phyloP scores from a whole-genome alignment of 2,329 filamentous ascomycete species.

The Penicillium freii region DNA sequence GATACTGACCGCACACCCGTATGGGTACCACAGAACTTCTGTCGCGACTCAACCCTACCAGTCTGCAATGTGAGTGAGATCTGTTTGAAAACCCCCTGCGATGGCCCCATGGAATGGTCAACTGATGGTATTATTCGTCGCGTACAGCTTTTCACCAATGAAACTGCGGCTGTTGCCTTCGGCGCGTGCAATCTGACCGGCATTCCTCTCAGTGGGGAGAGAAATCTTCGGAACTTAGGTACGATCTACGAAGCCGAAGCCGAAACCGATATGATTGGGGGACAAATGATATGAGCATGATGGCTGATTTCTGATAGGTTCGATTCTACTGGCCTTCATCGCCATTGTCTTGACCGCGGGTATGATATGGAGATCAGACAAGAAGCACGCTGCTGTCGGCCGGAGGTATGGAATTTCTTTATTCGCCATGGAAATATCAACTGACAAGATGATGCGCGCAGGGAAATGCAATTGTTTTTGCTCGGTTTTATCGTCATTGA shows the following conservation, averaged over 20 bases:
- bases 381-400: slow-evolving; percentile 90
- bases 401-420: slow-evolving; percentile 62
- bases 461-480: slow-evolving; percentile 96
- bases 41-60: slow-evolving; percentile 77
- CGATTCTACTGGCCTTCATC: slow-evolving; percentile 76
- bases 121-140: slow-evolving; percentile 18
- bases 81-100: background rate
- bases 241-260: slow-evolving; percentile 33
- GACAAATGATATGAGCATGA: background rate
- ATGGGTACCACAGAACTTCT: slow-evolving; percentile 63
- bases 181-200: slow-evolving; percentile 73
- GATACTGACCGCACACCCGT: slow-evolving; percentile 24
- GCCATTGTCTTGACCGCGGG: slow-evolving; percentile 68
- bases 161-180: slow-evolving; percentile 59
- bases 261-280: background rate
- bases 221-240: slow-evolving; percentile 80
- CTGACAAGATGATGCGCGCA: slow-evolving; percentile 40
- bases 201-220: slow-evolving; percentile 65
- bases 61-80: slow-evolving; percentile 72
- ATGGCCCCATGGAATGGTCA: slow-evolving; percentile 3
- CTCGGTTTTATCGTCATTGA: slow-evolving; percentile 79
- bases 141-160: slow-evolving; percentile 63
- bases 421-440: background rate
- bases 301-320: slow-evolving; percentile 56
- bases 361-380: slow-evolving; percentile 76